Base-by-base conservation (phyloP, 202 grass and related monocot species). In the Schoenoplectus triqueter region DNA sequence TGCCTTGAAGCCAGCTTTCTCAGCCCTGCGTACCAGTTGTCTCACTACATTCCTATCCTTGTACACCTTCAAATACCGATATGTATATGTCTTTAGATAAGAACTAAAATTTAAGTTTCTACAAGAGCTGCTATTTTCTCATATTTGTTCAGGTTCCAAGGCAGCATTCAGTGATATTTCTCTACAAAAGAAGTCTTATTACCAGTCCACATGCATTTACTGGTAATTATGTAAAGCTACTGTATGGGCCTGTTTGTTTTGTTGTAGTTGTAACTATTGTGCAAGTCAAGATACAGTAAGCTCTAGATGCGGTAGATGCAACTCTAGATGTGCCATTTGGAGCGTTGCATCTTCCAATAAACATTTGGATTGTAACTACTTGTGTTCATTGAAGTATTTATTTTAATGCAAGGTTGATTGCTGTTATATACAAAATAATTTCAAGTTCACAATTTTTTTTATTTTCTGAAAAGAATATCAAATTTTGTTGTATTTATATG, bases 31-130 rank as follows among this genome's bases (percentile, higher is more conserved):
- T 3, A 95, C 88, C 0, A 99, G 87, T 66, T 95, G 93, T 10
- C 74, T 85, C 5, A 96, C 96, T 73, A 99, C 78, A 76, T 88
- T 94, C 73, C 93, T 92, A 54, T 99, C 96, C 87, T 99, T 99
- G 87, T 94, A 95, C 31, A 95, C 93, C 96, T 99, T 86, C 63
- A 15, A 3, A 41, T 74, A 31, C 61, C n/a, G 20, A 2, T 50
- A 82, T 13, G 63, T 83, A 48, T 44, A 5, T 6, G 14, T 49
- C 3, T 73, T 63, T 56, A 49, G 17, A 65, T 20, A 86, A 2
- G 64, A 17, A 19, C 40, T 69, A 66, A 21, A 50, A 51, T 79
- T 6, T 22, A 77, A 78, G 22, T 11, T 56, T 63, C 8, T 20
- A 63, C n/a, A 71, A 70, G 7, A 73, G 44, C 31, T 21, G 46